Base-by-base conservation (phyloP, 2,329 filamentous ascomycete genomes). In the Sporothrix humicola region DNA sequence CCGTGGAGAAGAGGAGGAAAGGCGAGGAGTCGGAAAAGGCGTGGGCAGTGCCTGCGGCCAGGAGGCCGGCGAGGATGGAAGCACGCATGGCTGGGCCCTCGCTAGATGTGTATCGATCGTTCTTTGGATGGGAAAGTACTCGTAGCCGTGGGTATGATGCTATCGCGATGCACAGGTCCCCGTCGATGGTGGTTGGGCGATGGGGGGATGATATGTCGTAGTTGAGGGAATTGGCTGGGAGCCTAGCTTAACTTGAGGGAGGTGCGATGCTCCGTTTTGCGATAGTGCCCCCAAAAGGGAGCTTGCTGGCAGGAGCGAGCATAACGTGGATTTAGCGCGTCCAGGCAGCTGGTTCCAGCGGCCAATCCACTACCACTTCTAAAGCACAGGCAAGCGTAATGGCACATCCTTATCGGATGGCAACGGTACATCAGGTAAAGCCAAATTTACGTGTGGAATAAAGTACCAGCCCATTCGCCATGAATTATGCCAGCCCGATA, bases 1-100 rank as follows among this genome's bases (percentile, higher is more conserved):
- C 88, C 63, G 92, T 95, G 46, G 95, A 98, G 81, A 97, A 91
- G 77, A 98, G 84, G 80, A 97, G 88, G 82, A 97, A 96, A 20
- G 96, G 95, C 72, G 93, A 95, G 1, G 95, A 94, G 82, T 97
- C 92, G 76, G 89, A 90, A 81, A 97, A 96, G 37, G 93, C 95
- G 75, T 89, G 84, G 61, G 87, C 90, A 31, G 86, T 85, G 74
- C 88, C 86, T 77, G 88, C 86, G 78, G 86, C 86, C 79, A 89
- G 82, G 69, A 88, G 80, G 77, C 85, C 81, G 74, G 85, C 82
- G 79, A 87, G 79, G 79, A 83, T 80, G 72, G 86, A 86, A 79
- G 86, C 79, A 85, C 86, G 88, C 89, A 91, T 91, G 31, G 59
- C 69, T 23, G 37, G 59, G 2, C n/a, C 61, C 61, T 66, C 61